Conservation (phyloP, 2,329 filamentous ascomycete species). For the Colletotrichum sp. region DNA sequence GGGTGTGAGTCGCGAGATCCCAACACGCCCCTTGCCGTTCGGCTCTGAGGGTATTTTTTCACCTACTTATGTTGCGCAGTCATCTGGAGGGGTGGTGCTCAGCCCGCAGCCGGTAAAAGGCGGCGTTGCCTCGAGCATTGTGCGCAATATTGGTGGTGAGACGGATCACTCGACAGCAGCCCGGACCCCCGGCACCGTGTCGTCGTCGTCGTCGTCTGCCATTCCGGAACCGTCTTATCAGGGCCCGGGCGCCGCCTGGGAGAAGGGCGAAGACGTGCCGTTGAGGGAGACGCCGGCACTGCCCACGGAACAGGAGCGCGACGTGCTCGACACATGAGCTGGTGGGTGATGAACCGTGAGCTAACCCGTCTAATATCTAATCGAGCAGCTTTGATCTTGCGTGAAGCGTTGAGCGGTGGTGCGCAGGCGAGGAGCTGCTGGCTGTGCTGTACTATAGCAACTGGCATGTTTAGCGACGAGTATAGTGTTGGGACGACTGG, state of each 20-base stretch:
- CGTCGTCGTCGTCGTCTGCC: constrained; percentile 6
- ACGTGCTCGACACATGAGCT: constrained; percentile 42
- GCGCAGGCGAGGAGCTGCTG: not conserved
- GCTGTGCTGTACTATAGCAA: not conserved
- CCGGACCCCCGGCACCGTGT: not conserved
- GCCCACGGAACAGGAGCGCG: constrained; percentile 45
- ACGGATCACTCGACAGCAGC: not conserved
- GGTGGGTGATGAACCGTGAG: not conserved
- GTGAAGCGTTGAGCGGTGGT: not conserved
- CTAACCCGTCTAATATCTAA: constrained; percentile 8
- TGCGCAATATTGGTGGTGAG: constrained; percentile 34
- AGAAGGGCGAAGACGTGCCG: constrained; percentile 52
- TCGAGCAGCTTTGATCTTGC: constrained; percentile 5
- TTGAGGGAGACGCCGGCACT: constrained; percentile 39
- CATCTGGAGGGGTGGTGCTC: constrained; percentile 35
- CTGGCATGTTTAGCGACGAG: not conserved
- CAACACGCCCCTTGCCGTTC: constrained; percentile 55
- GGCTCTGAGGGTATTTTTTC: constrained; percentile 55
- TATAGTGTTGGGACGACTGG: not conserved
- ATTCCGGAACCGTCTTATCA: constrained; percentile 52
- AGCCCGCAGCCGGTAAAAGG: constrained; percentile 50
- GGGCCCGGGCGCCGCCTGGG: constrained; percentile 56
- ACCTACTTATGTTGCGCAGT: constrained; percentile 49
- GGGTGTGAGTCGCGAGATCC: constrained; percentile 46
- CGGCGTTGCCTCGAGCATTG: constrained; percentile 36